Conservation (phyloP, 148 eudicot species). For the Fallopia convolvulus region DNA sequence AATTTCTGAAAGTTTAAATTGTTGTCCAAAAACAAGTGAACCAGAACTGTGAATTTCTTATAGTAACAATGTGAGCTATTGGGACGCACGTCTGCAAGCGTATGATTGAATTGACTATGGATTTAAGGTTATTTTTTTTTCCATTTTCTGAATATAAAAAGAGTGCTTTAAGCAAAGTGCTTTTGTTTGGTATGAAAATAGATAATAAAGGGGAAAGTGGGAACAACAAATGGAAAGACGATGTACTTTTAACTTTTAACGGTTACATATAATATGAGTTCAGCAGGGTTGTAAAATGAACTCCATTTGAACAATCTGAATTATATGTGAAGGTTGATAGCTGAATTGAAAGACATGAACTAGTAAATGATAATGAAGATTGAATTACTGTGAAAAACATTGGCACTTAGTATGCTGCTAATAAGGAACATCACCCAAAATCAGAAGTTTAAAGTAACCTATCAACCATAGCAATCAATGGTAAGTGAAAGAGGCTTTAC, state of each 20-base stretch:
- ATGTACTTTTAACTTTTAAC: no score
- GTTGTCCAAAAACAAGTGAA: background rate
- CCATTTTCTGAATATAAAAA: background rate
- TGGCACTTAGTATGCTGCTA: background rate
- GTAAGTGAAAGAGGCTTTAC: no score
- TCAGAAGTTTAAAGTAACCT: background rate
- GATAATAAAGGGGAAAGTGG: background rate
- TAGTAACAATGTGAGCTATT: background rate
- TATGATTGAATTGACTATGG: background rate
- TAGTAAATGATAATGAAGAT: background rate
- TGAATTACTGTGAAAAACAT: background rate
- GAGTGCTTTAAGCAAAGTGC: background rate
- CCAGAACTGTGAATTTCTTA: background rate
- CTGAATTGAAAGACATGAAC: background rate
- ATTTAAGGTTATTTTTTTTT: background rate
- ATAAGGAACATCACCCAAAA: background rate
- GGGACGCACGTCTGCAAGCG: conserved; percentile 4
- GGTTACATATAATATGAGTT: no score
- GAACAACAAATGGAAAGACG: background rate
- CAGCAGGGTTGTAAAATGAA: no score
- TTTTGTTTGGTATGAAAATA: background rate
- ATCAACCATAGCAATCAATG: no score
- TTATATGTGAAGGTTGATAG: background rate
- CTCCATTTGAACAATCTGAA: background rate
- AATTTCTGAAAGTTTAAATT: no score